Evolutionary conservation across 805 yeast genomes (phyloP), one percentile per base, ranked within the genome.

Genomic region (Phaffomyces antillensis): DNA sequence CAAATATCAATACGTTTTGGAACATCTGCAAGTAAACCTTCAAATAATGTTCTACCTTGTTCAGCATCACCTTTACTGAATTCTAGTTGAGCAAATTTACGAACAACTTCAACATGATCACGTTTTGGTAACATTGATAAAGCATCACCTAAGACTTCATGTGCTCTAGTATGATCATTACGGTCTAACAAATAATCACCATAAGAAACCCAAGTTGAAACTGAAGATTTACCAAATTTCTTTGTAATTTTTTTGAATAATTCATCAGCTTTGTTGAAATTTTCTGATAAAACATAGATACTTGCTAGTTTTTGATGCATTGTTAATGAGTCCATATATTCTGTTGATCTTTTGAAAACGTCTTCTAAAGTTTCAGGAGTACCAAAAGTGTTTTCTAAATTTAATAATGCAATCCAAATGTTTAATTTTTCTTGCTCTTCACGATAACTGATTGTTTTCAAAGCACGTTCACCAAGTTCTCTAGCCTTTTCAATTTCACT

Each of bases 401-500:
- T 93, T 56, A 93, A 76, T 58, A 89, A 65, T 0, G 98, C 99
- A 63, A 91, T 86, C 98, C 98, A 95, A 39, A 93, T 83, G 61
- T 93, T 93, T 66, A 89, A 65, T 65, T 89, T 87, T 64, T 93
- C 98, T 55, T 80, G 83, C 64, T 93, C 98, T 58, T 90, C 96
- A 58, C 96, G 79, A 67, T 81, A 87, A 56, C 78, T 81, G 54
- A 93, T 95, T 7, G 93, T 83, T 68, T 86, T 86, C 60, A 93
- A 74, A 3, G 98, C 99, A 51, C 99, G 79, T 56, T 83, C 86
- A 38, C 87, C 97, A 55, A 93, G 79, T 62, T 87, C 96, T 56
- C 99, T 80, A 10, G 97, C 96, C 66, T 86, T 88, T 34, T 91
- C 97, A 47, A 89, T 71, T 65, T 93, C 99, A 70, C 96, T 86